These are phyloP conservation scores for Oryza brachyantha DNA, from an alignment of 176 grass and related monocot genomes.

Conservation along the genomic window DNA sequence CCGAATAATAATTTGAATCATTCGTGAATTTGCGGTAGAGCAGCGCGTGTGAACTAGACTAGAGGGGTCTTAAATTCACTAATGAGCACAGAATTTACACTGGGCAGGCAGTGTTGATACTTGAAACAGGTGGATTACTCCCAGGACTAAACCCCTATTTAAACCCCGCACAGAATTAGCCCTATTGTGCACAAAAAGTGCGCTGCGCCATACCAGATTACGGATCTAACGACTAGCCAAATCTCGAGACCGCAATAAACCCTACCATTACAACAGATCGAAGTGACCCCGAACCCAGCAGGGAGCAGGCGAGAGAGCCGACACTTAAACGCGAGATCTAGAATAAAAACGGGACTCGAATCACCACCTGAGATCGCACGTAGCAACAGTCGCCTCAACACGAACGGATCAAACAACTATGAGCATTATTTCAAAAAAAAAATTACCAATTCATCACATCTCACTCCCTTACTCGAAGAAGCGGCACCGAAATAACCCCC, in stretches of 20 bases:
- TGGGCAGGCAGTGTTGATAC: neutral
- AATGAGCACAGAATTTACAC: neutral
- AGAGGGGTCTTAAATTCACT: neutral
- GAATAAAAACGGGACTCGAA: neutral
- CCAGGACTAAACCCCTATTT: conserved; percentile 36
- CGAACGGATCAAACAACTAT: neutral
- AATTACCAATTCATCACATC: neutral
- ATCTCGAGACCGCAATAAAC: neutral
- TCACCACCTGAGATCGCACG: neutral
- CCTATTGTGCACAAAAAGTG: neutral
- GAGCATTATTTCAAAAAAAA: neutral
- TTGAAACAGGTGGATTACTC: neutral
- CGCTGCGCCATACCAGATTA: neutral
- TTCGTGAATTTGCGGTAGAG: neutral
- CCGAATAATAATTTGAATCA: neutral
- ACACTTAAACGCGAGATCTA: conserved; percentile 19
- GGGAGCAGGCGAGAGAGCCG: neutral
- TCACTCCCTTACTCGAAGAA: neutral
- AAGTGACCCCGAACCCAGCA: neutral
- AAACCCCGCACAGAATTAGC: neutral
- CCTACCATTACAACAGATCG: conserved; percentile 12
- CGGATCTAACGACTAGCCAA: neutral
- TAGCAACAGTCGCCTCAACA: neutral
- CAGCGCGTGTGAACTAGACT: neutral
- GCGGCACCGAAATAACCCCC: neutral